Base-by-base conservation (phyloP, 495 filamentous ascomycete species). In the Lasiosphaeris hirsuta region DNA sequence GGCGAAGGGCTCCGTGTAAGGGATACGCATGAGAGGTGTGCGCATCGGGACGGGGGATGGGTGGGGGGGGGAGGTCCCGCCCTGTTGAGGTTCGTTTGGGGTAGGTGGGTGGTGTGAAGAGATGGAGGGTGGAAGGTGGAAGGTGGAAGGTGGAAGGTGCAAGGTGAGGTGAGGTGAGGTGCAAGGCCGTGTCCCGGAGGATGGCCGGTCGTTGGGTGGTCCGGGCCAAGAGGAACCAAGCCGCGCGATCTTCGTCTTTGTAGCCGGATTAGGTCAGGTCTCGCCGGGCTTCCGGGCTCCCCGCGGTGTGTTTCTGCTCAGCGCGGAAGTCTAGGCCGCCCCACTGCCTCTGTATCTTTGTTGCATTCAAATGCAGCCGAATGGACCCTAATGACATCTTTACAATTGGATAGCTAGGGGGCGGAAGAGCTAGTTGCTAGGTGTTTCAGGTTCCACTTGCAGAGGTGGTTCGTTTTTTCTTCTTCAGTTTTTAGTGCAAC, bases 1-100 rank as follows among this genome's bases (percentile, higher is more conserved):
- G n/a, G 93, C 89, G 45, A 97, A 77, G 23, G 88, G 85, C 45
- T 86, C 84, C 56, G 90, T 96, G 67, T 91, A 98, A 59, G 94
- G 94, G 65, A 97, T 95, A 65, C 93, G 83, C 77, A 96, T 86
- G 39, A 70, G 55, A n/a, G 68, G 63, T 39, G 60, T 63, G 47
- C 58, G 53, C 61, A 70, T 64, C 33, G 17, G 14, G 1, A 38
- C 34, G 18, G n/a, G 23, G 17, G 4, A 33, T 1, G 46, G 35
- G 10, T 8, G 34, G 8, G 4, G 9, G 4, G n/a, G n/a, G n/a
- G n/a, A n/a, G n/a, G n/a, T n/a, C n/a, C n/a, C n/a, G n/a, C n/a
- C n/a, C n/a, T n/a, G 34, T 33, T 37, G 35, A 49, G 40, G 17
- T 34, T 10, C 35, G 33, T 34, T 5, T 45, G 40, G 30, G 13